phyloP scores from a whole-genome alignment of 2,329 filamentous ascomycete species.

The Pyrenochaeta sp. region DNA sequence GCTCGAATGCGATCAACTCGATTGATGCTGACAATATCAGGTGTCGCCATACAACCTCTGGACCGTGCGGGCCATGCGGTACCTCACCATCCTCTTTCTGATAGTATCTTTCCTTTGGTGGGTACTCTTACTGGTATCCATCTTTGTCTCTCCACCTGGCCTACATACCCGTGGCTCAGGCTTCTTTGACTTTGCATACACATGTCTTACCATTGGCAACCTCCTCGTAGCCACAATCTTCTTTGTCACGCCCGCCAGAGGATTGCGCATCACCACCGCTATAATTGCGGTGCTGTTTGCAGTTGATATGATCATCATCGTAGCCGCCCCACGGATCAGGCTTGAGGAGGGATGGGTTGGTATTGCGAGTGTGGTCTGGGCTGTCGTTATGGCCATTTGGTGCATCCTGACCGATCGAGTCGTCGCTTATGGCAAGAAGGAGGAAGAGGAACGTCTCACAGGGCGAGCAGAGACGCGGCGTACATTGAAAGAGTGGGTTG shows the following conservation, averaged over 20 bases:
- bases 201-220: constrained; percentile 78
- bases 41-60: constrained; percentile 94
- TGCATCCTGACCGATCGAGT: constrained; percentile 79
- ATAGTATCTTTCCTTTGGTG: constrained; percentile 88
- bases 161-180: constrained; percentile 89
- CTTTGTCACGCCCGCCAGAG: constrained; percentile 83
- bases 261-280: constrained; percentile 76
- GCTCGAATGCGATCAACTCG: not conserved
- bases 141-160: constrained; percentile 88
- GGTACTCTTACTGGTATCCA: constrained; percentile 84
- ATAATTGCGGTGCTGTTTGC: constrained; percentile 73
- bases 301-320: constrained; percentile 79
- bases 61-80: constrained; percentile 82
- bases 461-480: constrained; percentile 87
- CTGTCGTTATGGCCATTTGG: constrained; percentile 80
- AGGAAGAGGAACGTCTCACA: constrained; percentile 92
- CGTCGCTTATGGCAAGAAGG: constrained; percentile 89
- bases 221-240: constrained; percentile 82
- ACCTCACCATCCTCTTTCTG: constrained; percentile 79
- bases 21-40: constrained; percentile 40
- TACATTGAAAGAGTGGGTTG: constrained; percentile 82
- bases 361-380: constrained; percentile 85
- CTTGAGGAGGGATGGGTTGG: constrained; percentile 91
- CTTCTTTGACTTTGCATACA: constrained; percentile 88
- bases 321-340: constrained; percentile 76